Percentiles rank a stretch among this genome's conserved stretches.
phyloP scores from a whole-genome alignment of 495 filamentous ascomycete genomes.

The Xanthoparmelia taractica region DNA sequence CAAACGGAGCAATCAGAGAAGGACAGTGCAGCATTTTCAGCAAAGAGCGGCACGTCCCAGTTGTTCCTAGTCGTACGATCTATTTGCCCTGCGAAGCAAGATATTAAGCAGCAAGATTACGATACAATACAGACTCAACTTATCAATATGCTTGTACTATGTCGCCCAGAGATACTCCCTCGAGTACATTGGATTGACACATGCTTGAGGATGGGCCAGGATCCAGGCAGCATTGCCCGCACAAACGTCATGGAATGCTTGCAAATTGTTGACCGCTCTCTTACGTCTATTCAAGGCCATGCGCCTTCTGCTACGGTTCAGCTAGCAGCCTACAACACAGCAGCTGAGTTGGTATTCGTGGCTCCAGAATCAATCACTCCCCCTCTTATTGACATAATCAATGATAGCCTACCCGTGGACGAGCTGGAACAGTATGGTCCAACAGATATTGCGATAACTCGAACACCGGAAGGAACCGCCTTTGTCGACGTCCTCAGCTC shows the following conservation, averaged over 20 bases:
- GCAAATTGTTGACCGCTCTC: slow-evolving; percentile 27
- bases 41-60: slow-evolving; percentile 56
- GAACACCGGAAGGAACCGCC: slow-evolving; percentile 74
- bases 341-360: slow-evolving; percentile 87
- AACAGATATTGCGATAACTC: slow-evolving; percentile 82
- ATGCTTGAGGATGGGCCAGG: slow-evolving; percentile 67
- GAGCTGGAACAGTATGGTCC: slow-evolving; percentile 66
- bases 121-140: slow-evolving; percentile 51
- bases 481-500: slow-evolving; percentile 86
- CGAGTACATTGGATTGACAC: slow-evolving; percentile 78
- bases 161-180: slow-evolving; percentile 68
- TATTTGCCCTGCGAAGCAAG: slow-evolving; percentile 51
- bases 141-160: slow-evolving; percentile 67
- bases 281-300: background rate
- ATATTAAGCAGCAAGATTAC: slow-evolving; percentile 21
- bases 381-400: slow-evolving; percentile 63
- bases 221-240: slow-evolving; percentile 69
- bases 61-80: slow-evolving; percentile 59
- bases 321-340: slow-evolving; percentile 66
- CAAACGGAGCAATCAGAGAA: slow-evolving; percentile 59
- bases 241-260: slow-evolving; percentile 45
- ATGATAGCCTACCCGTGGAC: slow-evolving; percentile 56
- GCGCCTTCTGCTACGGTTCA: slow-evolving; percentile 33
- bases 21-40: slow-evolving; percentile 61
- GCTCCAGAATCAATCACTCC: slow-evolving; percentile 76